phyloP scores from a whole-genome alignment of 2,329 filamentous ascomycete genomes.

The Fusarium newnesense region DNA sequence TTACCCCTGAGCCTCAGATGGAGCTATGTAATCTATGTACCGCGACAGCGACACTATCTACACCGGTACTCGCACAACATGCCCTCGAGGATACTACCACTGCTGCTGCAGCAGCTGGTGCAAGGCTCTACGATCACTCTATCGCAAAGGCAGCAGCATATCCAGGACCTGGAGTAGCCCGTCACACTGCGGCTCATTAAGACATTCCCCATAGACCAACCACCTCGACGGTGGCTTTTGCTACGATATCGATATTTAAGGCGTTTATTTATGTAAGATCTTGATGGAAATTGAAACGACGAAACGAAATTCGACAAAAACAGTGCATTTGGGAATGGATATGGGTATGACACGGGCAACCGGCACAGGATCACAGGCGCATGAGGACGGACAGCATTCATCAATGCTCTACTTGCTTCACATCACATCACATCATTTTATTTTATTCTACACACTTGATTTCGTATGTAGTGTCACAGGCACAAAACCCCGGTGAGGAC shows the following conservation, averaged over 20 bases:
- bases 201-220: neutral
- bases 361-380: constrained; percentile 24
- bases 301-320: constrained; percentile 25
- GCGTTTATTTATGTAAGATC: constrained; percentile 27
- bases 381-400: constrained; percentile 36
- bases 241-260: constrained; percentile 6
- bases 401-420: constrained; percentile 26
- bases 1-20: constrained; percentile 43
- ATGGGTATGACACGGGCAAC: constrained; percentile 21
- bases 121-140: constrained; percentile 32
- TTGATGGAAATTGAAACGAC: constrained; percentile 32
- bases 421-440: constrained; percentile 5
- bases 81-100: constrained; percentile 21
- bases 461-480: constrained; percentile 29
- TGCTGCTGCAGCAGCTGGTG: constrained; percentile 15
- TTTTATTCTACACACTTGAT: neutral
- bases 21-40: constrained; percentile 42
- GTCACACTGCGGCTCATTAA: constrained; percentile 26
- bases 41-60: constrained; percentile 32
- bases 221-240: neutral
- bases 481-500: constrained; percentile 32
- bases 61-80: constrained; percentile 44
- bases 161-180: constrained; percentile 22
- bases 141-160: constrained; percentile 31
- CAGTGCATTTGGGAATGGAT: constrained; percentile 17